Evolutionary conservation across 2,329 filamentous ascomycete species (phyloP).

Genomic region (Aspergillus novofumigatus): DNA sequence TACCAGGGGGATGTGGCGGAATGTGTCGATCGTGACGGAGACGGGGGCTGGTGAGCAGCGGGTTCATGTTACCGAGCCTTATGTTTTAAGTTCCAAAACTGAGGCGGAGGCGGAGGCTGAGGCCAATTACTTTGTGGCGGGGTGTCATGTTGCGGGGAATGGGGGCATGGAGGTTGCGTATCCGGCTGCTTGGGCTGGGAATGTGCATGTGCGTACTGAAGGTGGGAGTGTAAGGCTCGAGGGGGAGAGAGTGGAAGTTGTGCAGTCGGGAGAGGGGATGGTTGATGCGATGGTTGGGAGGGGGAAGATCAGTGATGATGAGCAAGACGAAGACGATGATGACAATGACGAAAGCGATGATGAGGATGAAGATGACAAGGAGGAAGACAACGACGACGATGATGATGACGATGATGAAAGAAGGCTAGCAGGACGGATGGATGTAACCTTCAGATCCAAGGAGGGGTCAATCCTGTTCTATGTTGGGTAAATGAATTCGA

Average conservation of each 20-base stretch:
- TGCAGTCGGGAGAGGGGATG: constrained; percentile 7
- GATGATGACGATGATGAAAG: constrained; percentile 33
- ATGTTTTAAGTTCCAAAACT: constrained; percentile 1
- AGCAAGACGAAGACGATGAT: constrained; percentile 1
- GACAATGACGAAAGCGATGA: background rate
- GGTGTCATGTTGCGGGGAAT: constrained; percentile 14
- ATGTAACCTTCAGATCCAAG: background rate
- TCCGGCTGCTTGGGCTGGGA: constrained; percentile 28
- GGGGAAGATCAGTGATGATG: background rate
- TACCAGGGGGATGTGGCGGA: background rate
- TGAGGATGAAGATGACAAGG: constrained; percentile 18
- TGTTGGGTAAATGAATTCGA: background rate
- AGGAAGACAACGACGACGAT: constrained; percentile 40
- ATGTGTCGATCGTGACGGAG: constrained; percentile 14
- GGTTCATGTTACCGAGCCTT: constrained; percentile 17
- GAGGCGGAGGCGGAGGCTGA: background rate
- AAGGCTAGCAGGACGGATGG: background rate
- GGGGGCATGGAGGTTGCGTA: constrained; percentile 25
- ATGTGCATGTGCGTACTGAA: constrained; percentile 16
- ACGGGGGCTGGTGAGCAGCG: constrained; percentile 13
- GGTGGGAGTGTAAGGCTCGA: constrained; percentile 16
- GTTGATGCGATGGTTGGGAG: constrained; percentile 16
- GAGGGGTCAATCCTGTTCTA: background rate
- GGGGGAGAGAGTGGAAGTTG: constrained; percentile 20
- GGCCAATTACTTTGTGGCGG: background rate